Base-by-base conservation (phyloP, 768 basidiomycete genomes). In the Leccinum sublutescens region DNA sequence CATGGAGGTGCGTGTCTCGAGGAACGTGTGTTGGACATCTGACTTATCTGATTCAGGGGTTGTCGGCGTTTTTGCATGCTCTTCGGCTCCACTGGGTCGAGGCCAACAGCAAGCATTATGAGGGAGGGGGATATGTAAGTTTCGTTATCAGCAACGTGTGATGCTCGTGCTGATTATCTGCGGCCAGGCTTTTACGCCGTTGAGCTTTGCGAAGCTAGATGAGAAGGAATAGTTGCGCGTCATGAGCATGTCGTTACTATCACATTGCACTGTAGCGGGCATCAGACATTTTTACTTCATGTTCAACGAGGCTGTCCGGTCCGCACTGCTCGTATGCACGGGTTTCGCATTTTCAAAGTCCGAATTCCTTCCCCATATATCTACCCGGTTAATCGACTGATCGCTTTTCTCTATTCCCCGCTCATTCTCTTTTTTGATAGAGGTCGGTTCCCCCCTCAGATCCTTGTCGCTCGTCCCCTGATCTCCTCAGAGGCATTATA, bases 41-140 rank as follows among this genome's bases (percentile, higher is more conserved):
- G 63, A 66, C 40, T 54, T 25, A 25, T 57, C 56, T 43, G 60
- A 59, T 60, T 52, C 66, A 95, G 91, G 95, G 96, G 65, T 80
- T 98, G 34, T 93, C 91, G 68, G 96, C 96, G 38, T 98, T 98
- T 79, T 75, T 98, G 74, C 96, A 98, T 74, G 96, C 96, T 7
- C 83, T 98, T 62, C 87, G 96, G 69, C 81, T 98, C 65, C 96
- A 98, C 75, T 98, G 96, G 94, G 96, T 98, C 59, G 95, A 98
- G 76, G 93, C 89, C 55, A 97, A 96, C 79, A 95, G 94, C 77
- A 96, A 97, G 80, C 93, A 95, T 71, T 96, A 89, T 71, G 85
- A 90, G 74, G 94, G 91, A 34, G 89, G 84, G 59, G 94, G 93
- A 73, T 85, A 94, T 79, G 92, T 93, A 77, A 74, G 89, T 87